Base-by-base conservation (phyloP, 2,329 filamentous ascomycete genomes). In the Fusarium globosum region DNA sequence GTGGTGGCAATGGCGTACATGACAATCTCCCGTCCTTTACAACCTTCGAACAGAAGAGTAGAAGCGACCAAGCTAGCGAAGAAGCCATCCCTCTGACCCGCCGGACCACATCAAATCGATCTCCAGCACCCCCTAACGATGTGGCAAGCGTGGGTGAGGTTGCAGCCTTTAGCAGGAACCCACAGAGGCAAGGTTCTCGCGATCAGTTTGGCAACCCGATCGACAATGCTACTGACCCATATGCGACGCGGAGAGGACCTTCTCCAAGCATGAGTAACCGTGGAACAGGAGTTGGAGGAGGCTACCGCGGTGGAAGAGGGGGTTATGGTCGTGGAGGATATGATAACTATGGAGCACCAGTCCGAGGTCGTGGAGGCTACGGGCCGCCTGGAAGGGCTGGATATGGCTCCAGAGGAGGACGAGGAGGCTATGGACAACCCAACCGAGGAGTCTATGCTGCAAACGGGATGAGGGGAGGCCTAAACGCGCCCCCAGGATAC, bases 1-100 rank as follows among this genome's bases (percentile, higher is more conserved):
- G 88, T 78, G 88, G 88, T 49, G 86, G 86, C 45, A 87, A 89
- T 39, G 87, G 86, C 16, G 81, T 74, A 39, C 82, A 82, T 42
- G 86, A 88, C 69, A 86, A 84, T 52, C 74, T 89, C 16, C 86
- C 88, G 3, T 76, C 84, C 8, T 91, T 92, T 80, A 88, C 91
- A 7, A 86, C 91, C 1, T 95, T 90, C 74, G 93, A 94, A 74
- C 89, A 89, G 73, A 89, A 89, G 73, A 89, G 88, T 77, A 89
- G 88, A 75, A 88, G 91, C 38, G 88, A 89, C 63, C 85, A 85
- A 65, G 86, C 85, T 72, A 91, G 88, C 77, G 93, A 95, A 73
- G 93, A 95, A 80, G 88, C 88, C 62, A 88, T 92, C 21, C 93
- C 93, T 2, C 83, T 95, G 66, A 95, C 93, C 23, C 86, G 89